Evolutionary conservation across 331 rosid genomes (phyloP), one percentile per base, ranked within the genome.

Genomic region (Cucumis variabilis): DNA sequence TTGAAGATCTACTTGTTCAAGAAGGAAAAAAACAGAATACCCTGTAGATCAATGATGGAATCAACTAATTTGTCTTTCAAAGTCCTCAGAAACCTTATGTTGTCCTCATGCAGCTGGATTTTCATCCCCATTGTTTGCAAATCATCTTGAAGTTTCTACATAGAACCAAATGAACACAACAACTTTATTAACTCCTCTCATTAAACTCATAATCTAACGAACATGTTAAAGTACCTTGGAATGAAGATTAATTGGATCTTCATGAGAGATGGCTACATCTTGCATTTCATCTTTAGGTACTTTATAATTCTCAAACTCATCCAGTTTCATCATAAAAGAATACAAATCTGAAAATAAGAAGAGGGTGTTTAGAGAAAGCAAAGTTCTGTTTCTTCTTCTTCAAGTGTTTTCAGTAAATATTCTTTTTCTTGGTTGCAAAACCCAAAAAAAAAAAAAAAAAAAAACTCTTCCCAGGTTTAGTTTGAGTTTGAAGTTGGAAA

Each of bases 21-120:
- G 67, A 76, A 76, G 20, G 44, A 12, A 67, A 30, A 67, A 63
- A 63, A 63, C 1, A 83, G 8, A 41, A 27, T 93, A 97, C 99
- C 99, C 91, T 94, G 94, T 91, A 93, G 77, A 90, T 95, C 92
- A 82, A 91, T 87, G 88, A 95, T 93, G 88, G 92, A 82, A 44
- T 94, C 95, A 0, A 94, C 96, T 37, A 94, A 87, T 89, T 95
- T 93, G 90, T 67, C 89, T 80, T 78, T 94, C 89, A 93, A 92
- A 83, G 91, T 85, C 82, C 87, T 92, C 76, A 97, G 88, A 88
- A 78, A 85, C 84, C 70, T 89, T 70, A 97, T 25, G 91, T 73
- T 91, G 67, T 93, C 98, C 77, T 97, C 98, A 28, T 93, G 98
- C 89, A 91, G 90, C 90, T 95, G 95, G 62, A 97, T 90, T 91